These are phyloP conservation scores for Chenopodium formosanum DNA, from an alignment of 148 eudicot genomes.

Conservation along the genomic window DNA sequence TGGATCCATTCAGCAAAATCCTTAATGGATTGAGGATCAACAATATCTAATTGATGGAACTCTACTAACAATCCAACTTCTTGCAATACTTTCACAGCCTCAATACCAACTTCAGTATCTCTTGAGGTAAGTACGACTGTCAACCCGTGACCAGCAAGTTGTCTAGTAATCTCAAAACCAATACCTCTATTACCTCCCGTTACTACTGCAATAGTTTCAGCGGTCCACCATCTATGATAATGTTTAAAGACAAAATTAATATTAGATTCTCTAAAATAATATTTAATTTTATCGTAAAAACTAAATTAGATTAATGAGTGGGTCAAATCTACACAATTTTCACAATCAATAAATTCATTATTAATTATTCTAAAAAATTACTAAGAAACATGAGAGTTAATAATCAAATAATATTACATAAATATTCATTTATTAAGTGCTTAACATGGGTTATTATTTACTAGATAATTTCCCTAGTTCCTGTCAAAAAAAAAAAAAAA, in stretches of 20 bases:
- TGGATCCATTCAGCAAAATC: conserved; percentile 62
- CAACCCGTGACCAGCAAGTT: conserved; percentile 76
- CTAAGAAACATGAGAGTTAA: neutral
- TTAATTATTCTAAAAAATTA: too few species aligned
- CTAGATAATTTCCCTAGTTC: too few species aligned
- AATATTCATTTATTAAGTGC: too few species aligned
- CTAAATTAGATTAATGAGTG: too few species aligned
- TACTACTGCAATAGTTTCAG: conserved; percentile 76
- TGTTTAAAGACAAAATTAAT: too few species aligned
- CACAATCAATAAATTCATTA: too few species aligned
- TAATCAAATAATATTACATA: neutral
- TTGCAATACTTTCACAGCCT: conserved; percentile 74
- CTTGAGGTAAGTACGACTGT: conserved; percentile 85
- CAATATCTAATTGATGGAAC: conserved; percentile 86
- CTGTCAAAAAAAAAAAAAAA: too few species aligned
- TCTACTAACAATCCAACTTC: conserved; percentile 71
- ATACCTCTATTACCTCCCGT: conserved; percentile 98
- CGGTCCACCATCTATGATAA: conserved; percentile 80
- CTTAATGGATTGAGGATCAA: conserved; percentile 58
- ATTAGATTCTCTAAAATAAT: too few species aligned
- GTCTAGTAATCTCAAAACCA: conserved; percentile 83
- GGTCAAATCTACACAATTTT: too few species aligned
- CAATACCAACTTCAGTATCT: conserved; percentile 71
- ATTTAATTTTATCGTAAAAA: too few species aligned
- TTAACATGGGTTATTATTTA: too few species aligned